Conservation (phyloP, 2,329 filamentous ascomycete species). For the Periconia digitata region DNA sequence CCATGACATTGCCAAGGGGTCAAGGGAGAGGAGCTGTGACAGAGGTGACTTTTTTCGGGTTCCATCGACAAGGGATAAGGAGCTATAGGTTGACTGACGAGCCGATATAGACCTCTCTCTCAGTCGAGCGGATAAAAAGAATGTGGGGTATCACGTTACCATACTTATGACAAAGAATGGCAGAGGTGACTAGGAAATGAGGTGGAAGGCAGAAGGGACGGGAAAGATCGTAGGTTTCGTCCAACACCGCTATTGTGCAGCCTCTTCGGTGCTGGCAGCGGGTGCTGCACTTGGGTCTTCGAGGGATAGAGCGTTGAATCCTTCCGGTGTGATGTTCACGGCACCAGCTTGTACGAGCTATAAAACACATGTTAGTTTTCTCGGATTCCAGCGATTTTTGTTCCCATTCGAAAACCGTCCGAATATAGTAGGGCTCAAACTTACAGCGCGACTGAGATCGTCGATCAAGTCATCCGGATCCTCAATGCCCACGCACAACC, state of each 20-base stretch:
- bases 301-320: slow-evolving; percentile 64
- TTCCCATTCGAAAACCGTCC: not conserved
- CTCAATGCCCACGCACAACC: slow-evolving; percentile 94
- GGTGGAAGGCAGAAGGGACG: not conserved
- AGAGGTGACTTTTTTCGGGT: slow-evolving; percentile 36
- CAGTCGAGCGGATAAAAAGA: slow-evolving; percentile 9
- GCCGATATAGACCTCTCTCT: too few species aligned
- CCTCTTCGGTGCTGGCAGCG: slow-evolving; percentile 9
- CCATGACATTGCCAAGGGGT: too few species aligned
- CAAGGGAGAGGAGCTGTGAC: slow-evolving; percentile 20
- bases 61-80: slow-evolving; percentile 25
- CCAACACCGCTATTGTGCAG: slow-evolving; percentile 17
- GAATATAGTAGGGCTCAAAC: slow-evolving; percentile 41
- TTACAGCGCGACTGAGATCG: slow-evolving; percentile 85
- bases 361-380: too few species aligned
- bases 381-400: slow-evolving; percentile 10
- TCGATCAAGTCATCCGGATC: slow-evolving; percentile 90
- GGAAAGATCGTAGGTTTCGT: slow-evolving; percentile 9
- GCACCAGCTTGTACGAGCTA: slow-evolving; percentile 88
- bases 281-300: slow-evolving; percentile 2
- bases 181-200: slow-evolving; percentile 37
- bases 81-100: too few species aligned
- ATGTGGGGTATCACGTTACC: slow-evolving; percentile 39
- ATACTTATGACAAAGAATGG: slow-evolving; percentile 18
- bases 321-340: slow-evolving; percentile 81